Evolutionary conservation across 306 rosid genomes (phyloP), one percentile per base, ranked within the genome.

Genomic region (Potentilla sterilis): DNA sequence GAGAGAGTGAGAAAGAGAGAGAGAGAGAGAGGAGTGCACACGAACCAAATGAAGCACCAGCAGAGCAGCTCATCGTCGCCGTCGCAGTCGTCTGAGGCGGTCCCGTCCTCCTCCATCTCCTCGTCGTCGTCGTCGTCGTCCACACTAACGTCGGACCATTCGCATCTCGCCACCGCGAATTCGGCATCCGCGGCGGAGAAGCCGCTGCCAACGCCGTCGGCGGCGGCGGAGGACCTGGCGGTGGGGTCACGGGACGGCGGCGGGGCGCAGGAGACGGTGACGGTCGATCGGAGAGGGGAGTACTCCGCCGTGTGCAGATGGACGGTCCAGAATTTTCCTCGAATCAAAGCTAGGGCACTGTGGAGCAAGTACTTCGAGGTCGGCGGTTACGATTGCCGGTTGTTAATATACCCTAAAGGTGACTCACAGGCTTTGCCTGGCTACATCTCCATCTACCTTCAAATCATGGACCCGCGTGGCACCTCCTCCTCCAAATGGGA

Each of bases 391-490:
- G 99, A 96, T 89, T 96, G 97, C 72, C 93, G 99, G 11, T 81
- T 96, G 46, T 78, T 96, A 78, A 87, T 96, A 75, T 92, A 96
- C 86, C 99, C 99, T 10, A 96, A 92, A 71, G 99, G 99, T 5
- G 99, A 96, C 82, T 84, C 97, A 0, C 99, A 96, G 82, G 98
- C 99, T 16, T 74, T 96, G 9, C 99, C 97, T 0, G 98, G 98
- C 1, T 96, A 96, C 83, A 90, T 96, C 85, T 96, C 99, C 1
- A 57, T 96, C 75, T 96, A 96, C 80, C 99, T 96, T 6, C 98
- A 96, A 96, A 96, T 96, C 96, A 91, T 96, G 92, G 99, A 96
- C 92, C 99, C 98, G 76, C 91, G 99, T 70, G 98, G 99, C n/a
- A 84, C 93, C 7, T 88, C 97, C 1, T 95, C 98, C 6, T 90